These are phyloP conservation scores for Amauroascus verrucosus DNA, from an alignment of 2,329 filamentous ascomycete species.

Conservation along the genomic window DNA sequence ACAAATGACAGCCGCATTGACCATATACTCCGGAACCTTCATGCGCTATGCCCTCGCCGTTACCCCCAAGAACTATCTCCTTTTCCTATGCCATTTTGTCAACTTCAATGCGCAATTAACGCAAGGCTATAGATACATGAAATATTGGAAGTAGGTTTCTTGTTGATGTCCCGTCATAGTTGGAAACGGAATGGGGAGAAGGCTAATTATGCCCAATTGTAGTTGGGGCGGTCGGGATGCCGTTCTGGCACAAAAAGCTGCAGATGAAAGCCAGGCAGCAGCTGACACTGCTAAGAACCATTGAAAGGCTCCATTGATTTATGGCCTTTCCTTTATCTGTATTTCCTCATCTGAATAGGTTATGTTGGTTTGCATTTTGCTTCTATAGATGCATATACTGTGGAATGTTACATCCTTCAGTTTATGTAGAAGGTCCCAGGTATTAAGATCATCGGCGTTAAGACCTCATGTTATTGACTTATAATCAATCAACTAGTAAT, in stretches of 20 bases:
- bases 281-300: constrained; percentile 22
- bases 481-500: too few relatives aligned
- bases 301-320: constrained; percentile 1
- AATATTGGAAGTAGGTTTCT: constrained; percentile 46
- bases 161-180: background rate
- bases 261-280: constrained; percentile 24
- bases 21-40: constrained; percentile 53
- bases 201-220: background rate
- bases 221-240: constrained; percentile 37
- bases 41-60: constrained; percentile 59
- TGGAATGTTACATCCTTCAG: too few relatives aligned
- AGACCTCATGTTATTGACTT: too few relatives aligned
- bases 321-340: constrained; percentile 1
- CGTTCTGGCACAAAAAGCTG: constrained; percentile 24
- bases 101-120: constrained; percentile 53
- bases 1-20: constrained; percentile 51
- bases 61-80: constrained; percentile 54
- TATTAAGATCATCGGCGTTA: too few relatives aligned
- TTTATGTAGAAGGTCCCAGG: too few relatives aligned
- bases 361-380: too few relatives aligned
- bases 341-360: too few relatives aligned
- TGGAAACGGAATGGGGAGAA: background rate
- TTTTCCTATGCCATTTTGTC: constrained; percentile 57
- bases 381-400: too few relatives aligned
- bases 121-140: constrained; percentile 53